Evolutionary conservation across 495 filamentous ascomycete genomes (phyloP), one percentile per base, ranked within the genome.

Genomic region (Pyrenula massariospora): DNA sequence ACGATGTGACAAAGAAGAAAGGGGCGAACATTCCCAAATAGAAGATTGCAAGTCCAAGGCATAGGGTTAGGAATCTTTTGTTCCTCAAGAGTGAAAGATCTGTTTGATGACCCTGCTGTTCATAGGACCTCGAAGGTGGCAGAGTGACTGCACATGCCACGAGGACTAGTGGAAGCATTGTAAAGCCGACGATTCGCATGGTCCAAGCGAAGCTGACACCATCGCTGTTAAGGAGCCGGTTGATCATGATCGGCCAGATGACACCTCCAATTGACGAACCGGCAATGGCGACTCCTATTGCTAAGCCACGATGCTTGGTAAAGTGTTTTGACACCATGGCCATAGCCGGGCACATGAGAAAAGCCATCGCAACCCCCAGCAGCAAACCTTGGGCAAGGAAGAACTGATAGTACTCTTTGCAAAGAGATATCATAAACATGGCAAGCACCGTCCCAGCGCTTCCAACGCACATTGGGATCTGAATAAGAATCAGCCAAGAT

Each of bases 351-450:
- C 77, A 73, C 21, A 70, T 64, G 3, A 82, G 62, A 22, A 85
- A 58, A 0, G 73, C 68, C 62, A 77, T 76, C 19, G 68, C 70
- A 0, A 77, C 59, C 0, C 82, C 82, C 1, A 77, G 66, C 0
- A 85, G 65, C 1, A 86, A 57, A 1, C 78, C 81, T 61, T 86
- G 84, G 0, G 75, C 73, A 10, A 87, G 77, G 55, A 84, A 67
- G 59, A 87, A 80, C 51, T 87, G 81, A 60, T 74, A 86, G 65
- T 80, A 83, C 42, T 76, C 51, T 2, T 64, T 66, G 63, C 81
- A 84, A 1, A 86, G 63, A 20, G 75, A 80, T 0, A 65, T 71
- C 76, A 85, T 79, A 76, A 87, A 81, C 0, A 80, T 25, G 0
- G 70, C 58, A 24, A 80, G 67, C 0, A 80, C 62, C 5, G 61